Conservation (phyloP, 1,284 basidiomycete species). For the Tilletia indica region DNA sequence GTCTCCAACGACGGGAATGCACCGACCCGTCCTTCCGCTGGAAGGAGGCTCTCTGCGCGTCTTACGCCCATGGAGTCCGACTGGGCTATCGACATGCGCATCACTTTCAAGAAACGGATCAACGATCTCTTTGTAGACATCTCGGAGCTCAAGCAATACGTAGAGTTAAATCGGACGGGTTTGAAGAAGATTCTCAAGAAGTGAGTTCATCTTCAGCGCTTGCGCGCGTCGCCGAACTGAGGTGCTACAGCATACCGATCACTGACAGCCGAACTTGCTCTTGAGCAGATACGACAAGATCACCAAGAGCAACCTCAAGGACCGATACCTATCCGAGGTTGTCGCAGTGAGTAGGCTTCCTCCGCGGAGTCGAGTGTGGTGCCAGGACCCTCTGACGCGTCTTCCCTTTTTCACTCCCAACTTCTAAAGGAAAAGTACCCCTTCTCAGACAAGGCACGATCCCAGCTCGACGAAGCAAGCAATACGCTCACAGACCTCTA, state of each 20-base stretch:
- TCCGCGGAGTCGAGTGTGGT: no score
- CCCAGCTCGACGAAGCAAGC: slow-evolving; percentile 65
- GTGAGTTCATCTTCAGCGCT: slow-evolving; percentile 59
- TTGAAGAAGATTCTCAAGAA: slow-evolving; percentile 97
- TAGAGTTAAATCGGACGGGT: slow-evolving; percentile 88
- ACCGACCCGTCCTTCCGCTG: neutral
- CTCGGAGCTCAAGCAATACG: slow-evolving; percentile 84
- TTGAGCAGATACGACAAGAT: slow-evolving; percentile 78
- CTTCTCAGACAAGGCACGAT: slow-evolving; percentile 63
- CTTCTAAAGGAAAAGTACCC: slow-evolving; percentile 42
- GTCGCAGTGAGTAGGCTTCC: slow-evolving; percentile 62
- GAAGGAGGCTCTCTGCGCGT: neutral
- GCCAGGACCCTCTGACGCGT: neutral
- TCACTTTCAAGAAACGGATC: slow-evolving; percentile 87
- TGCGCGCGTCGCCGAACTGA: no score
- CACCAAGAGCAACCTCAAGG: slow-evolving; percentile 79
- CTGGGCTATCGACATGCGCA: slow-evolving; percentile 81
- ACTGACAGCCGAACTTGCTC: neutral
- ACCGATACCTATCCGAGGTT: slow-evolving; percentile 72
- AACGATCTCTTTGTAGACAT: slow-evolving; percentile 74
- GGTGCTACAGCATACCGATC: no score
- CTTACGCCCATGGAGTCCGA: slow-evolving; percentile 62
- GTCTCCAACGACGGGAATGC: slow-evolving; percentile 27
- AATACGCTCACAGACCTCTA: slow-evolving; percentile 72
- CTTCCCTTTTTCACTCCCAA: no score